A percentile compares a stretch with the other conserved stretches of the same genome.
Evolutionary conservation across 2,329 filamentous ascomycete species (phyloP).

Genomic region (Nigrograna mackinnonii): DNA sequence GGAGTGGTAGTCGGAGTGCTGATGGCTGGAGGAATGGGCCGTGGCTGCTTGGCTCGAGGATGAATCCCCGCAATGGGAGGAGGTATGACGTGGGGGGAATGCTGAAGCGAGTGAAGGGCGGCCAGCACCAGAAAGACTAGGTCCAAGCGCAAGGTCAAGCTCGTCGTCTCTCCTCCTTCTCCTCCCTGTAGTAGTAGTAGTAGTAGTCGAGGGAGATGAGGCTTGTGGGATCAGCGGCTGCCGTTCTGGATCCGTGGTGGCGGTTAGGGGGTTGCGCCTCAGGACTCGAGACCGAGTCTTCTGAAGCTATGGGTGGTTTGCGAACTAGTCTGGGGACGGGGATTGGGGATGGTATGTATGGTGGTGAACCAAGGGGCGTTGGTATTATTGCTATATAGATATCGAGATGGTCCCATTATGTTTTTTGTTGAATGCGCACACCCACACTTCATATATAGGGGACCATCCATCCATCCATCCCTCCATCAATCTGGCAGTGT

Average conservation of each 20-base stretch:
- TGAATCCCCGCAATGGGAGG: conserved; percentile 18
- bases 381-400: too few relatives aligned
- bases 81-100: conserved; percentile 30
- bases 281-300: conserved; percentile 3
- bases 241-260: conserved; percentile 17
- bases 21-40: conserved; percentile 20
- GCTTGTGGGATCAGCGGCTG: conserved; percentile 23
- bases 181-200: too few relatives aligned
- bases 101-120: conserved; percentile 17
- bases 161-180: not conserved
- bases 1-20: too few relatives aligned
- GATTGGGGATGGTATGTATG: too few relatives aligned
- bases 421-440: too few relatives aligned
- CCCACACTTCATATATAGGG: too few relatives aligned
- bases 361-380: too few relatives aligned
- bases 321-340: too few relatives aligned
- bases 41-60: conserved; percentile 19
- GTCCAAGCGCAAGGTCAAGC: conserved; percentile 2
- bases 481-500: too few relatives aligned
- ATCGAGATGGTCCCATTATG: too few relatives aligned
- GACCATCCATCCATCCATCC: too few relatives aligned
- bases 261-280: conserved; percentile 6
- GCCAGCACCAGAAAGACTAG: conserved; percentile 9
- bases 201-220: conserved; percentile 3
- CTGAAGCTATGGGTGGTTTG: conserved; percentile 1